Percentiles rank a stretch among this genome's conserved stretches.
Conservation (phyloP, 108 stramenopile species). For the Nitzschia putrida region DNA sequence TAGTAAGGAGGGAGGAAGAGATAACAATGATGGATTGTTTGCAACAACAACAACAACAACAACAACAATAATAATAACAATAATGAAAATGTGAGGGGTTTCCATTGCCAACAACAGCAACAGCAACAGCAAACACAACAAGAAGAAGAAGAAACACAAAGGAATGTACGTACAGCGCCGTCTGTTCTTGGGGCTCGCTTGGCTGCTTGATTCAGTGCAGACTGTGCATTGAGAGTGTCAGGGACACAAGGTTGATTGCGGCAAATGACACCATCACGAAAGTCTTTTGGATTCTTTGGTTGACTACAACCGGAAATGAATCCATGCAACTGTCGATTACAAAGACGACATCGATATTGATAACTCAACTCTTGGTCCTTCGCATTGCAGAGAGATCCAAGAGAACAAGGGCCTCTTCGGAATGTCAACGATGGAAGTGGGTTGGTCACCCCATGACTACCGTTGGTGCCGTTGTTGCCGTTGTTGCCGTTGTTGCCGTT, state of each 20-base stretch:
- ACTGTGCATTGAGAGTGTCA: background rate
- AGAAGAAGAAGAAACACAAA: too few species aligned
- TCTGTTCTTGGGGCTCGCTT: background rate
- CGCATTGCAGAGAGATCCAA: constrained; percentile 16
- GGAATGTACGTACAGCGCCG: constrained; percentile 24
- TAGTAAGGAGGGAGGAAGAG: background rate
- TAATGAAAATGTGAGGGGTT: background rate
- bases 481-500: constrained; percentile 6
- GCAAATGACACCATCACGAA: constrained; percentile 28
- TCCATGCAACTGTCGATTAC: constrained; percentile 22
- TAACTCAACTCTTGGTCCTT: constrained; percentile 15
- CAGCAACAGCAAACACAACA: too few species aligned
- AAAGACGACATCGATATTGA: constrained; percentile 16
- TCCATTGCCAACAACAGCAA: too few species aligned
- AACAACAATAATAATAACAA: too few species aligned
- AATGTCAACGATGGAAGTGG: background rate
- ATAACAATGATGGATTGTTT: background rate
- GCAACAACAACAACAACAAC: too few species aligned
- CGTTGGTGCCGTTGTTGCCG: background rate
- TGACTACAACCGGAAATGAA: constrained; percentile 25
- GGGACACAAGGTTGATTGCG: constrained; percentile 19
- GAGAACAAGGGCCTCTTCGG: constrained; percentile 13
- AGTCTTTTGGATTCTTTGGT: constrained; percentile 19
- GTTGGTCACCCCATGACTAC: too few species aligned
- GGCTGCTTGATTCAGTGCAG: constrained; percentile 1